Base-by-base conservation (phyloP, 805 yeast species). In the Ogataea pilisensis region DNA sequence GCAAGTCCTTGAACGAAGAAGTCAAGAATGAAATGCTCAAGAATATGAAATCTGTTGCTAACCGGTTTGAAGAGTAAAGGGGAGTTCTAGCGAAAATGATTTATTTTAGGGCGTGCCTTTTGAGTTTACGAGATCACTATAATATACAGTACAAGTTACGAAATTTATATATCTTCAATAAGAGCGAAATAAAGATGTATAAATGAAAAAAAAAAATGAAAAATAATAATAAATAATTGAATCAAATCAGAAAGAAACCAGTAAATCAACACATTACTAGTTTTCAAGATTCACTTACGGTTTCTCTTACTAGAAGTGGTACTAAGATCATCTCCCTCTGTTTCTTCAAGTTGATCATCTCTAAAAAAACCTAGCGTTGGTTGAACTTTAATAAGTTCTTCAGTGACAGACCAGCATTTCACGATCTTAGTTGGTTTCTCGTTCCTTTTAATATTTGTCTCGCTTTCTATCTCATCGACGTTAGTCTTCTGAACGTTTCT, bases 1-100 rank as follows among this genome's bases (percentile, higher is more conserved):
- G 48, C 16, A 48, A 53, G 18, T 42, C 57, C 12, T 42, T 59
- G 22, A 55, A 53, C 33, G 48, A 50, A 11, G 64, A 60, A 42
- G 42, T 58, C 3, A 50, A 45, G 28, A 31, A 43, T 12, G 58
- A 60, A 32, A 50, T 59, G 39, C n/a, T 55, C 21, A 43, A 39
- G 34, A 54, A 51, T 30, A 36, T 48, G 21, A 50, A 41, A 16
- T 28, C 41, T 4, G 35, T 21, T 5, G 11, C 44, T 1, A 34
- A 33, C 14, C 35, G 50, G 27, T 49, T 49, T 35, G 45, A 44
- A 30, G 48, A 47, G 22, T 49, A 31, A 30, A n/a, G 11, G 11
- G 18, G 5, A n/a, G 16, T 8, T 14, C 7, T 8, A 11, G n/a
- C n/a, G n/a, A n/a, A n/a, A n/a, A n/a, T n/a, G n/a, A n/a, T n/a